Conservation (phyloP, 345 rosid species). For the Salix viminalis region DNA sequence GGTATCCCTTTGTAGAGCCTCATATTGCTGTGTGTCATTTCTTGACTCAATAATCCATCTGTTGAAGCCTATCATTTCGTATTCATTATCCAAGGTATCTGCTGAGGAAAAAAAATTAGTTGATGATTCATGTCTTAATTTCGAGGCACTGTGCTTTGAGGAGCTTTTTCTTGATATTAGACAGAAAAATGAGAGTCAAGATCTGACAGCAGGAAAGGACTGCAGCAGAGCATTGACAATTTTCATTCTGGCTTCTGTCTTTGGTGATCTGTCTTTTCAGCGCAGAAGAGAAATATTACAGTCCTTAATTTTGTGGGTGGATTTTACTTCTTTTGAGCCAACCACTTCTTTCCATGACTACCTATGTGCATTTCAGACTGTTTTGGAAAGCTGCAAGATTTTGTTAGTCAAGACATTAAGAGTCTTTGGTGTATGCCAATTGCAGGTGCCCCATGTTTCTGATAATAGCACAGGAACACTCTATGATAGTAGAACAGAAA, state of each 20-base stretch:
- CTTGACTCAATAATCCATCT: conserved; percentile 51
- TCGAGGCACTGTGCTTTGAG: conserved; percentile 71
- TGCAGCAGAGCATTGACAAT: conserved; percentile 47
- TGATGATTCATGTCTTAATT: conserved; percentile 57
- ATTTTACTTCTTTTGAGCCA: conserved; percentile 56
- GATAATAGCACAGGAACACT: conserved; percentile 16
- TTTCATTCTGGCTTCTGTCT: conserved; percentile 55
- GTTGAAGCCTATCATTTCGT: conserved; percentile 69
- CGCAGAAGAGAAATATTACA: conserved; percentile 47
- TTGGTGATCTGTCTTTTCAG: conserved; percentile 56
- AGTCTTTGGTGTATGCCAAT: conserved; percentile 38
- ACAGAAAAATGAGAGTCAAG: conserved; percentile 34
- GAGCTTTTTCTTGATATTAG: conserved; percentile 54
- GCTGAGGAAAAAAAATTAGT: conserved; percentile 43
- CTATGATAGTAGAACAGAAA: conserved; percentile 25
- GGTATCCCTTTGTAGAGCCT: conserved; percentile 55
- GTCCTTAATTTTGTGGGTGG: conserved; percentile 54
- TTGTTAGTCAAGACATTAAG: conserved; percentile 41
- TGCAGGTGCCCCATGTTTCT: conserved; percentile 32
- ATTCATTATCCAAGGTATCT: conserved; percentile 51
- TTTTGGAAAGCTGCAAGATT: conserved; percentile 56
- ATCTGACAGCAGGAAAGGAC: conserved; percentile 31
- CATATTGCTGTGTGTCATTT: conserved; percentile 63
- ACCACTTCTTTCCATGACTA: conserved; percentile 64
- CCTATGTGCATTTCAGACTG: conserved; percentile 55